Percentiles rank a stretch among this genome's conserved stretches.
phyloP scores from a whole-genome alignment of 2,329 filamentous ascomycete genomes.

The Fusarium dimerum region DNA sequence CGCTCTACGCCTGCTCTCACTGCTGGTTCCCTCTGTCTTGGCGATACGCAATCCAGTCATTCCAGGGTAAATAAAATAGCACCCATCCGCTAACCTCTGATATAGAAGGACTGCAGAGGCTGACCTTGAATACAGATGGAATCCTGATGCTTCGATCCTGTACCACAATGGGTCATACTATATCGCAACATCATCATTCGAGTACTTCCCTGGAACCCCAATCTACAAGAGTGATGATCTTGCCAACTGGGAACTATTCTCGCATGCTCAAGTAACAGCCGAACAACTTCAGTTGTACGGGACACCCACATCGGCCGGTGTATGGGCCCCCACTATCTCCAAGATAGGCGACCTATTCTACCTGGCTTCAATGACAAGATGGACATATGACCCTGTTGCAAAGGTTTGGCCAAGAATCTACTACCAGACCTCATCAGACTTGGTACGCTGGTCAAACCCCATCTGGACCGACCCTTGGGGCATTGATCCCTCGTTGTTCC shows the following conservation, averaged over 20 bases:
- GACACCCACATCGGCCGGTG: conserved; percentile 1
- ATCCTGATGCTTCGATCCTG: conserved; percentile 19
- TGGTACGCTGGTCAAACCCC: conserved; percentile 12
- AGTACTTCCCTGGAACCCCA: conserved; percentile 19
- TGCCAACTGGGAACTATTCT: conserved; percentile 18
- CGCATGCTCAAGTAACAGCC: conserved; percentile 5
- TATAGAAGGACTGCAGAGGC: not conserved
- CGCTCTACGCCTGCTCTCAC: not conserved
- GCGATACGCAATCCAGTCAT: not conserved
- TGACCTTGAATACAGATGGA: conserved; percentile 4
- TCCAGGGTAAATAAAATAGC: not conserved
- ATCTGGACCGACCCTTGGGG: conserved; percentile 12
- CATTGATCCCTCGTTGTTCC: conserved; percentile 12
- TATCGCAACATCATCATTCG: conserved; percentile 19
- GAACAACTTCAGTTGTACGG: conserved; percentile 8
- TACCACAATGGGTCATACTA: conserved; percentile 17
- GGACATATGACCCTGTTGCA: conserved; percentile 36
- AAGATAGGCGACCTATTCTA: conserved; percentile 7
- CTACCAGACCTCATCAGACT: conserved; percentile 22
- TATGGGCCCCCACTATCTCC: conserved; percentile 8
- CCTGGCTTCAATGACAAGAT: conserved; percentile 33
- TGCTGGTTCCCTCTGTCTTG: not conserved
- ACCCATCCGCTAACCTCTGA: not conserved
- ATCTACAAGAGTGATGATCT: conserved; percentile 19
- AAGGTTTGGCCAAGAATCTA: conserved; percentile 38